Evolutionary conservation across 768 basidiomycete species (phyloP), one percentile per base, ranked within the genome.

Genomic region (Kwoniella sp.): DNA sequence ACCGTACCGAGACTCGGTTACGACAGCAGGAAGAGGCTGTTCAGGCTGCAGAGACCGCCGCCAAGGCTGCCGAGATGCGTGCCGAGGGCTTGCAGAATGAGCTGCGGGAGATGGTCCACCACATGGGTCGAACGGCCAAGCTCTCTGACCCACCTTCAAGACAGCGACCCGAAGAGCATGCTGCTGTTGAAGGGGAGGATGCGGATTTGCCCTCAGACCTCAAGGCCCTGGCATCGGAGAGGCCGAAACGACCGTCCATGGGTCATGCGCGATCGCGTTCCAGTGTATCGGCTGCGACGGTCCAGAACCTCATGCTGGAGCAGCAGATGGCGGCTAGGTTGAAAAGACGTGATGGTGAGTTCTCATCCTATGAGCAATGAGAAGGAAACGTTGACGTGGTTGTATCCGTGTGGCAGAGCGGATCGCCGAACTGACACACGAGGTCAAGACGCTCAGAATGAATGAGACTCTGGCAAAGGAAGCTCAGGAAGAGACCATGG

Each of bases 401-500:
- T 9, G n/a, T 33, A 9, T n/a, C 7, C 5, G 9, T 15, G n/a
- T n/a, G n/a, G n/a, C 28, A 54, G 52, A 36, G 12, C 42, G 52
- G n/a, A 54, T 54, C 36, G 46, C 38, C 12, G 45, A 43, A 33
- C 29, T 54, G 10, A 47, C 29, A 1, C 32, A 46, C 22, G 45
- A 54, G 8, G 31, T 54, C 20, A 38, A 47, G 12, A 54, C 46
- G 20, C 38, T 39, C 8, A 54, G 41, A 5, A 11, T 43, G 10
- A 54, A 54, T 22, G 34, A 46, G 5, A 43, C 44, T 3, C 52
- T 54, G 12, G 29, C 37, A 9, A 37, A 54, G 34, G 52, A 54
- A n/a, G 52, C 52, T 25, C 52, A 54, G 28, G 45, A 54, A 33
- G 52, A 54, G 22, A 54, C 52, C 17, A 28, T 54, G 12, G 52